Percentiles rank a stretch among this genome's conserved stretches.
These are phyloP conservation scores for Ogataea glucozyma DNA, from an alignment of 805 yeast genomes.

Conservation along the genomic window DNA sequence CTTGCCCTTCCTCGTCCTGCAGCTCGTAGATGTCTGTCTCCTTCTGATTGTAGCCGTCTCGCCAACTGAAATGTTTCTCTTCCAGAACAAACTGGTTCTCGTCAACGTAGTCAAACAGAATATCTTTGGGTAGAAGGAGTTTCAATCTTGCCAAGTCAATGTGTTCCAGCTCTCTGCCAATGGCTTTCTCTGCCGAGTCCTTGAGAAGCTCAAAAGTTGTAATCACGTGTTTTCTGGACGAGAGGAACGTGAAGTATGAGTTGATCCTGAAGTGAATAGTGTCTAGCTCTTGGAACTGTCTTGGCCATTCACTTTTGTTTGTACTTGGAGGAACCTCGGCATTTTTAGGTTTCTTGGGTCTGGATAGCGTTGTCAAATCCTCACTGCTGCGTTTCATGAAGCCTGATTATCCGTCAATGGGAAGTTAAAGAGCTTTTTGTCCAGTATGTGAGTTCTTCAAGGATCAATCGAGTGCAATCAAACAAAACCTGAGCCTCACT, in stretches of 20 bases:
- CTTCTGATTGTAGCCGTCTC: conserved; percentile 56
- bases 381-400: conserved; percentile 1
- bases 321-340: neutral
- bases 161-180: conserved; percentile 44
- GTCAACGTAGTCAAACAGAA: conserved; percentile 74
- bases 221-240: conserved; percentile 59
- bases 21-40: conserved; percentile 54
- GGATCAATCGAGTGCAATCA: too few species aligned
- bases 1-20: conserved; percentile 39
- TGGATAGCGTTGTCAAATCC: conserved; percentile 1
- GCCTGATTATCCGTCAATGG: too few species aligned
- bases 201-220: conserved; percentile 57
- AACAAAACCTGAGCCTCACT: too few species aligned
- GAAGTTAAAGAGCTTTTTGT: too few species aligned
- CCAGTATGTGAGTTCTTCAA: too few species aligned
- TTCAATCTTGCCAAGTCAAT: conserved; percentile 67
- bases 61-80: conserved; percentile 44
- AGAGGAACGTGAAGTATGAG: conserved; percentile 62
- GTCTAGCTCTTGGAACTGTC: conserved; percentile 41
- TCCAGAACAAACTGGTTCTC: conserved; percentile 58
- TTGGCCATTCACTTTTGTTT: conserved; percentile 27
- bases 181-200: conserved; percentile 51
- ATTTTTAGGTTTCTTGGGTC: conserved; percentile 7
- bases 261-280: conserved; percentile 53
- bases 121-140: conserved; percentile 65